These are phyloP conservation scores for Salix arbutifolia DNA, from an alignment of 345 rosid species.

Conservation along the genomic window DNA sequence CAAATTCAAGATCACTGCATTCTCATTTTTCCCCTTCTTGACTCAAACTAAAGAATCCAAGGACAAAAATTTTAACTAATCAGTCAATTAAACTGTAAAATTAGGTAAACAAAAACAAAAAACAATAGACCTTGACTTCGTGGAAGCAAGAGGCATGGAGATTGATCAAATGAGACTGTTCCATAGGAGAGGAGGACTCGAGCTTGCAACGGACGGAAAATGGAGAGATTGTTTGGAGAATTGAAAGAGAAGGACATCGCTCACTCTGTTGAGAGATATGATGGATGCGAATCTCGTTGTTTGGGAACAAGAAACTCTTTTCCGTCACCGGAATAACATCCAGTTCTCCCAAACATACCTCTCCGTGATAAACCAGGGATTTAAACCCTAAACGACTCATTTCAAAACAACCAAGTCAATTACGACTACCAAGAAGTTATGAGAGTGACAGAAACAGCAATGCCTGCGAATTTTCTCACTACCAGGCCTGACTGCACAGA, in stretches of 20 bases:
- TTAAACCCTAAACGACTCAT: slow-evolving; percentile 86
- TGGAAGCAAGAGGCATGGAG: slow-evolving; percentile 89
- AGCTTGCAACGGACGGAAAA: slow-evolving; percentile 87
- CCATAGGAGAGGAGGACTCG: slow-evolving; percentile 57
- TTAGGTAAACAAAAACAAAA: not conserved
- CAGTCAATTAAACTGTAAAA: not conserved
- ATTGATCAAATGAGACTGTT: slow-evolving; percentile 60
- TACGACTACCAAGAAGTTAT: not conserved
- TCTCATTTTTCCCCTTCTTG: not conserved
- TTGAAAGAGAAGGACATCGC: slow-evolving; percentile 88
- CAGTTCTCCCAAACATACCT: slow-evolving; percentile 71
- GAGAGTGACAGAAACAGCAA: slow-evolving; percentile 9
- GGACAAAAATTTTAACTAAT: not conserved
- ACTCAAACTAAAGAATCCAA: not conserved
- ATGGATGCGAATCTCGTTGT: slow-evolving; percentile 87
- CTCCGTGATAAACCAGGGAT: slow-evolving; percentile 79
- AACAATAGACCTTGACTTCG: slow-evolving; percentile 63
- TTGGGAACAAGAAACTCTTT: slow-evolving; percentile 66
- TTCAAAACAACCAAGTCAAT: not conserved
- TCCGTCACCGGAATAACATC: slow-evolving; percentile 53
- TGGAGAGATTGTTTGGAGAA: slow-evolving; percentile 82
- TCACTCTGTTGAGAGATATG: slow-evolving; percentile 66
- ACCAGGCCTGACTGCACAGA: not conserved
- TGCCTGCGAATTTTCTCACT: slow-evolving; percentile 17
- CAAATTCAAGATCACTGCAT: not conserved